A percentile compares a stretch with the other conserved stretches of the same genome.
phyloP scores from a whole-genome alignment of 148 eudicot species.

The Pouteria glomerata region DNA sequence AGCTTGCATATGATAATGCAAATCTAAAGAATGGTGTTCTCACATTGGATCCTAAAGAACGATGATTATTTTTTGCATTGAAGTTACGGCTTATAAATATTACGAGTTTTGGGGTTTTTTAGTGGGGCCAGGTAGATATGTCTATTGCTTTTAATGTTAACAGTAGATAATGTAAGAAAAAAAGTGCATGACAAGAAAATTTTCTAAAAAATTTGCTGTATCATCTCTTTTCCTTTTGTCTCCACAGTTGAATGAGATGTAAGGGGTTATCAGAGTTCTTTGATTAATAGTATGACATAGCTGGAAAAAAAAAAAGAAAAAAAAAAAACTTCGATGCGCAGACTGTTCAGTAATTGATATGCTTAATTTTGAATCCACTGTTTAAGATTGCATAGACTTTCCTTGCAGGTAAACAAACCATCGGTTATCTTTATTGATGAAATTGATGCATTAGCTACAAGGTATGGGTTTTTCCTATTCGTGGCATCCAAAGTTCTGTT shows the following conservation, averaged over 20 bases:
- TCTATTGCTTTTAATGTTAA: no score
- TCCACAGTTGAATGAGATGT: not conserved
- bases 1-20: not conserved
- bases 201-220: no score
- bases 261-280: not conserved
- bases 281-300: no score
- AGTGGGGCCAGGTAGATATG: no score
- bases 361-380: not conserved
- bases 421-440: constrained; percentile 94
- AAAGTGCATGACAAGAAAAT: no score
- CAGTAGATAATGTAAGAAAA: not conserved
- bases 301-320: no score
- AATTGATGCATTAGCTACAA: constrained; percentile 86
- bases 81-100: not conserved
- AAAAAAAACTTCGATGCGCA: no score
- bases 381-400: constrained; percentile 4
- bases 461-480: constrained; percentile 34
- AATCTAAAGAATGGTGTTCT: not conserved
- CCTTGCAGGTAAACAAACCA: constrained; percentile 79
- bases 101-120: no score
- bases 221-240: not conserved
- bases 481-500: not conserved
- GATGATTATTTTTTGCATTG: not conserved
- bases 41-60: not conserved
- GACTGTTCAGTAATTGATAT: not conserved